Conservation (phyloP, 352 stramenopile species). For the Phytopythium vexans region DNA sequence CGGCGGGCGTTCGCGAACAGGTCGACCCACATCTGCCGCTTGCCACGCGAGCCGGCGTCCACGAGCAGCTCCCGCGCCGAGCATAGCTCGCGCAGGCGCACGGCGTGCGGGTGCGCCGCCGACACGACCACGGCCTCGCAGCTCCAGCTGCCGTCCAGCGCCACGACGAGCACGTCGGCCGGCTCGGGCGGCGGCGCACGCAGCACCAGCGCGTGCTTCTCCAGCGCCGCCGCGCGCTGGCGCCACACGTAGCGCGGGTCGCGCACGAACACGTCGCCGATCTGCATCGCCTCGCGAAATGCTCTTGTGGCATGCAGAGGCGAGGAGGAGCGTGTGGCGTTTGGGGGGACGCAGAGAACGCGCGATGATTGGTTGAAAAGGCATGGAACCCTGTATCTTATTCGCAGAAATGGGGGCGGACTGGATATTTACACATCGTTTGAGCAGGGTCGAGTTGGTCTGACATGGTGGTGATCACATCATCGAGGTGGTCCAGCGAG, state of each 20-base stretch:
- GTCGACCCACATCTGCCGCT: conserved; percentile 59
- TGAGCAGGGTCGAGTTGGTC: too few relatives aligned
- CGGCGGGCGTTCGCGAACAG: conserved; percentile 29
- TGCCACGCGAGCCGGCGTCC: conserved; percentile 32
- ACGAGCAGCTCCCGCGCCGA: conserved; percentile 40
- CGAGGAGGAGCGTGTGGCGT: too few relatives aligned
- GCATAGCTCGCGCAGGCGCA: conserved; percentile 41
- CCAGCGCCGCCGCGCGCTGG: conserved; percentile 25
- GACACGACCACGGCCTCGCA: conserved; percentile 63
- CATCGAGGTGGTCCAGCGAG: too few relatives aligned
- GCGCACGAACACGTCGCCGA: conserved; percentile 42
- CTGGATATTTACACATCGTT: too few relatives aligned
- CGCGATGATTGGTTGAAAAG: too few relatives aligned
- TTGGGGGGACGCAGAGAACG: too few relatives aligned
- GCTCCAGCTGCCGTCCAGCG: conserved; percentile 34
- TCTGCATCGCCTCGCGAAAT: conserved; percentile 25
- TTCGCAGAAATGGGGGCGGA: too few relatives aligned
- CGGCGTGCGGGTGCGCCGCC: conserved; percentile 53
- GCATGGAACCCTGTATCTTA: too few relatives aligned
- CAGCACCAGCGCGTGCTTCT: conserved; percentile 36
- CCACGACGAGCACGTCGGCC: conserved; percentile 19
- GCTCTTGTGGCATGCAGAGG: too few relatives aligned
- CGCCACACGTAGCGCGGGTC: conserved; percentile 52
- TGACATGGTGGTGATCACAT: too few relatives aligned
- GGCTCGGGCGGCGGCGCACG: conserved; percentile 13